Percentiles rank a stretch among this genome's conserved stretches.
These are phyloP conservation scores for Pythium aquatile DNA, from an alignment of 352 stramenopile species.

Conservation along the genomic window DNA sequence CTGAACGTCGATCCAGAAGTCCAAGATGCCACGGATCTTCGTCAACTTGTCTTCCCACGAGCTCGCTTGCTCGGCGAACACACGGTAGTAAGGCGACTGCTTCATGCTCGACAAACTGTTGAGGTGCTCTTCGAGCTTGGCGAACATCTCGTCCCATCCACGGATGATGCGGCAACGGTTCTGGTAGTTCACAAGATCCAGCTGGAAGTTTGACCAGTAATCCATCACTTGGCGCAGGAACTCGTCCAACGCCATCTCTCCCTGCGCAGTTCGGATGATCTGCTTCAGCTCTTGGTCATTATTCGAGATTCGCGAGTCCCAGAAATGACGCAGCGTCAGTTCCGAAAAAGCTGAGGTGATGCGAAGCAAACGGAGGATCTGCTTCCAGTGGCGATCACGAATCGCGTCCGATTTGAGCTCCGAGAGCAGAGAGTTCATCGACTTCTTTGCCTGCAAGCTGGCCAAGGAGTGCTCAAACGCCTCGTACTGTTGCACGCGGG, in stretches of 20 bases:
- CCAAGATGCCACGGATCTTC: slow-evolving; percentile 95
- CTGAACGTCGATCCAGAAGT: slow-evolving; percentile 99
- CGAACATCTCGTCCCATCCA: slow-evolving; percentile 99
- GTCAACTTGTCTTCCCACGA: slow-evolving; percentile 98
- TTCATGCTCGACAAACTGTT: slow-evolving; percentile 99
- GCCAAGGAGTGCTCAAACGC: slow-evolving; percentile 94
- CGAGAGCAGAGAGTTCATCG: slow-evolving; percentile 92
- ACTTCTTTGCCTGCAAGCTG: slow-evolving; percentile 92
- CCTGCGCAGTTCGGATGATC: slow-evolving; percentile 97
- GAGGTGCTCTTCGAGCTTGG: slow-evolving; percentile 99
- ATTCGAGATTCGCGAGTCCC: slow-evolving; percentile 92
- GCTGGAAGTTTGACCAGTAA: slow-evolving; percentile 88
- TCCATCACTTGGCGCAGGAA: slow-evolving; percentile 96
- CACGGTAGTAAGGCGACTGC: slow-evolving; percentile 97
- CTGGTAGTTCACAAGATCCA: slow-evolving; percentile 93
- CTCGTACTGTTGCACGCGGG: slow-evolving; percentile 97
- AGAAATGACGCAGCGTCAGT: slow-evolving; percentile 97
- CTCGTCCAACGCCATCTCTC: slow-evolving; percentile 99
- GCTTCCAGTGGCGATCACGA: slow-evolving; percentile 99
- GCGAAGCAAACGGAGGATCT: slow-evolving; percentile 93
- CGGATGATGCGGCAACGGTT: slow-evolving; percentile 97
- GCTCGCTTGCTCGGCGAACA: slow-evolving; percentile 97
- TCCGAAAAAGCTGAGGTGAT: slow-evolving; percentile 93
- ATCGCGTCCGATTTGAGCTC: slow-evolving; percentile 99
- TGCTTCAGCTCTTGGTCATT: slow-evolving; percentile 95